Evolutionary conservation across 2,329 filamentous ascomycete genomes (phyloP).

Genomic region (Diplodia seriata): DNA sequence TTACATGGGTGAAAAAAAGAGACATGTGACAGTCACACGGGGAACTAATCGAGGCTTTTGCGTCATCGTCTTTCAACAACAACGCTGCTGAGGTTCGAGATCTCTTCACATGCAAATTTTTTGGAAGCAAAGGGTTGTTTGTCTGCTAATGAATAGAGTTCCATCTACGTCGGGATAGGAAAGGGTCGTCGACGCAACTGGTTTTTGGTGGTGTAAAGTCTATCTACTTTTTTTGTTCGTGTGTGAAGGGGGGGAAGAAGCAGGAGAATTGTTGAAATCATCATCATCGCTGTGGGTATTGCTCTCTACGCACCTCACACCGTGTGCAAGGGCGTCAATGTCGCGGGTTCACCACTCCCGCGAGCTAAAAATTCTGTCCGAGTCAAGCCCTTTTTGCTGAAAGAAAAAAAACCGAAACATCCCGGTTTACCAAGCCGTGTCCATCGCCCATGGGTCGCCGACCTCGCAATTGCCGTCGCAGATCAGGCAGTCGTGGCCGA

Average conservation of each 20-base stretch:
- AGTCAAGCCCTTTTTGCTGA: conserved; percentile 10
- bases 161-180: conserved; percentile 19
- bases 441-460: conserved; percentile 27
- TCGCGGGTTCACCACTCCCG: conserved; percentile 6
- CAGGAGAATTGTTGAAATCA: conserved; percentile 24
- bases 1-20: no score
- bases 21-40: background rate
- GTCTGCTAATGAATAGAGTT: conserved; percentile 21
- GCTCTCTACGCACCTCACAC: conserved; percentile 24
- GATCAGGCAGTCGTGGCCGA: conserved; percentile 28
- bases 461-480: conserved; percentile 25
- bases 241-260: background rate
- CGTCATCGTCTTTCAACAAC: background rate
- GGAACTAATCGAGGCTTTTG: background rate
- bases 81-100: background rate
- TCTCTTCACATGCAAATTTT: background rate
- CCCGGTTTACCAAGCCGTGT: conserved; percentile 18
- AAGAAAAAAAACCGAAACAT: conserved; percentile 2
- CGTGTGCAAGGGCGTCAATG: conserved; percentile 17
- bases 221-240: conserved; percentile 22
- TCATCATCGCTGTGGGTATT: conserved; percentile 24
- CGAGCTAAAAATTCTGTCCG: conserved; percentile 21
- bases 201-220: conserved; percentile 20
- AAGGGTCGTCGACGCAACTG: conserved; percentile 13
- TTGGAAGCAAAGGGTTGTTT: background rate